A percentile compares a stretch with the other conserved stretches of the same genome.
Conservation (phyloP, 495 filamentous ascomycete species). For the Friedmanniomyces endolithicus region DNA sequence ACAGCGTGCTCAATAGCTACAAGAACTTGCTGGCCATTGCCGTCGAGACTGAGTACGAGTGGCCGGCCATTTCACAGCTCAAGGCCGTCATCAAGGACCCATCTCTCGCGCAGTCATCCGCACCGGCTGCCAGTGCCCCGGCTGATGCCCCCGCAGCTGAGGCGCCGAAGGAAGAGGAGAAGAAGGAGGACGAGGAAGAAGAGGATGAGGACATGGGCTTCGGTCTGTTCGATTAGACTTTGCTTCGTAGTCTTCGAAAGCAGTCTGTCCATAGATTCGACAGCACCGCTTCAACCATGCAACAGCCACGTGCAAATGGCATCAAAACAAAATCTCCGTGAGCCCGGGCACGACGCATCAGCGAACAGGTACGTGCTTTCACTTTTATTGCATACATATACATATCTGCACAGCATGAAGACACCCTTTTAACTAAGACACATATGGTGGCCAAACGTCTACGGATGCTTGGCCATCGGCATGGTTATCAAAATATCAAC, state of each 20-base stretch:
- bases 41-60: constrained; percentile 80
- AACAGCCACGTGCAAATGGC: neutral
- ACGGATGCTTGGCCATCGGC: too few species aligned
- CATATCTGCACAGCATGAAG: too few species aligned
- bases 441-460: too few species aligned
- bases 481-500: too few species aligned
- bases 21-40: constrained; percentile 93
- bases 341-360: too few species aligned
- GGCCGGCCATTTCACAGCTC: constrained; percentile 90
- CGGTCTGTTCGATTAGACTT: constrained; percentile 51
- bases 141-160: constrained; percentile 31
- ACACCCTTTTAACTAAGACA: too few species aligned
- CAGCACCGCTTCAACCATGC: neutral
- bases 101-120: constrained; percentile 76
- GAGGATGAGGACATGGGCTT: constrained; percentile 48
- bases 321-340: neutral
- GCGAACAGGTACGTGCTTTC: too few species aligned
- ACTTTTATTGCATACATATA: too few species aligned
- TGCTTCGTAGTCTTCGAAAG: neutral
- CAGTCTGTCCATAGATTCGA: neutral
- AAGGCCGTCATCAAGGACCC: constrained; percentile 99
- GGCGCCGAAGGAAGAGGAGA: constrained; percentile 40
- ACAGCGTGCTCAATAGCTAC: constrained; percentile 91
- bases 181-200: constrained; percentile 42
- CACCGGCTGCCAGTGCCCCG: constrained; percentile 50